Evolutionary conservation across 2,329 filamentous ascomycete species (phyloP).

Genomic region (Huntiella moniliformis): DNA sequence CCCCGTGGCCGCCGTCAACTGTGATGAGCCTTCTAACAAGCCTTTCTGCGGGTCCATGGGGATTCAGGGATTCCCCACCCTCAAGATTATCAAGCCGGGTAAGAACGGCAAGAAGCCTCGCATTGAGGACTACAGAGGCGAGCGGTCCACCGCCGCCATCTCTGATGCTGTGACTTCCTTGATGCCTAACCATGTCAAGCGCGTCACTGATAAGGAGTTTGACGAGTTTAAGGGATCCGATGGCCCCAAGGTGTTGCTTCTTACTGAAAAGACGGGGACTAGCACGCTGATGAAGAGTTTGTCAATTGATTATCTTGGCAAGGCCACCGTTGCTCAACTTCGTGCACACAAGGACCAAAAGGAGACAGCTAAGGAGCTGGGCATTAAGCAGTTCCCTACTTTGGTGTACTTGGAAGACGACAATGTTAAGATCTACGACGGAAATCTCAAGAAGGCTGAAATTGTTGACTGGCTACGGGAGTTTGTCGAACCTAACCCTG

Average conservation of each 20-base stretch:
- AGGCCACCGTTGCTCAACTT: slow-evolving; percentile 63
- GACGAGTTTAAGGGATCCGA: slow-evolving; percentile 52
- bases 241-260: slow-evolving; percentile 66
- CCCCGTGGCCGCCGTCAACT: slow-evolving; percentile 87
- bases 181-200: slow-evolving; percentile 82
- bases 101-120: slow-evolving; percentile 55
- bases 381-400: slow-evolving; percentile 57
- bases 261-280: slow-evolving; percentile 81
- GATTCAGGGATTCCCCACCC: slow-evolving; percentile 81
- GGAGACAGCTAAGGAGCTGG: slow-evolving; percentile 46
- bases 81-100: slow-evolving; percentile 79
- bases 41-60: slow-evolving; percentile 68
- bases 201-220: slow-evolving; percentile 60
- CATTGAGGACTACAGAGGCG: slow-evolving; percentile 81
- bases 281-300: slow-evolving; percentile 66
- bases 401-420: slow-evolving; percentile 62
- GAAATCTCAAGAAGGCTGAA: slow-evolving; percentile 66
- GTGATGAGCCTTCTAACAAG: slow-evolving; percentile 88
- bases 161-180: slow-evolving; percentile 67
- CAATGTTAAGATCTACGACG: slow-evolving; percentile 55
- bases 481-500: slow-evolving; percentile 59
- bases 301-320: slow-evolving; percentile 76
- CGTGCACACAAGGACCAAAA: slow-evolving; percentile 20
- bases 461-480: slow-evolving; percentile 72
- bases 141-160: slow-evolving; percentile 68